Base-by-base conservation (phyloP, 805 yeast species). In the Lachancea mirantina region DNA sequence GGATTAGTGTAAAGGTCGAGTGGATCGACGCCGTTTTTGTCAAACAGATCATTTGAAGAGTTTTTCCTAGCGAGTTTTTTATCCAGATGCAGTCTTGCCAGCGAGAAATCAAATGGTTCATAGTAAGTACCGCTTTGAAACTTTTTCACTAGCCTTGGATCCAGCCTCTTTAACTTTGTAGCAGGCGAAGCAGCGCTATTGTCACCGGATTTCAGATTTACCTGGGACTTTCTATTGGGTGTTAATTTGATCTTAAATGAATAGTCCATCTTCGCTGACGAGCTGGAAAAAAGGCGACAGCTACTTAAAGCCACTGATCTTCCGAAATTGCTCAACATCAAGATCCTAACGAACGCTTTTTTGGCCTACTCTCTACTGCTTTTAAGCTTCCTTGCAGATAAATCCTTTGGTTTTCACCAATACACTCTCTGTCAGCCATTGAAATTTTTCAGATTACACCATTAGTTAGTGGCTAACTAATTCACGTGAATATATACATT, bases 21-120 rank as follows among this genome's bases (percentile, higher is more conserved):
- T 19, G 94, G 94, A 47, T 83, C 72, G 22, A 79, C 65, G 14
- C 74, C 78, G 23, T 65, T 57, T 38, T 58, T 56, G 38, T 64
- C 70, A 43, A 74, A 70, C 25, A 68, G 59, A 28, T 49, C 53
- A 20, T 48, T 51, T 34, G 37, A 50, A 26, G 42, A 41, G 19
- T 35, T 34, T 32, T 32, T 49, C 45, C 44, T 18, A 21, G 48
- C 48, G 23, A 42, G 33, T 41, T 64, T 68, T 41, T 55, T 64
- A 28, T 73, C 77, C 45, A 74, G 69, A 39, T 68, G 64, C 23
- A 73, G 47, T 44, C 70, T 73, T 28, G 78, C 73, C 48, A 74
- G 57, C 19, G 83, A 72, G 46, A 84, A 84, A 55, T 84, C 94
- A 58, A 78, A 79, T 32, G 95, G 92, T 46, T 82, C 89, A 52